phyloP scores from a whole-genome alignment of 768 basidiomycete species.

The Termitomyces sp. region DNA sequence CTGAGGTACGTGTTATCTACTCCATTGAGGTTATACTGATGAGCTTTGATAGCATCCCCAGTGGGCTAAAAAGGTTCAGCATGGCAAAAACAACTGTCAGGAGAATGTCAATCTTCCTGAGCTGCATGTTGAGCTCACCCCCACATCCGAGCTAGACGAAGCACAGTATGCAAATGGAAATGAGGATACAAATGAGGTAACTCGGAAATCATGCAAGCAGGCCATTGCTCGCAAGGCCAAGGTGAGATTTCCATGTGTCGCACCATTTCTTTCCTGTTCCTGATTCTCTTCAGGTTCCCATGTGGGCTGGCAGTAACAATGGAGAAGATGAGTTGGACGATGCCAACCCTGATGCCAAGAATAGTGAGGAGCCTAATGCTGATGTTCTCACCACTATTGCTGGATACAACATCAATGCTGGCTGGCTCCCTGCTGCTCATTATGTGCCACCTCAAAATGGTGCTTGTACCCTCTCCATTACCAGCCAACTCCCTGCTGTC shows the following conservation, averaged over 20 bases:
- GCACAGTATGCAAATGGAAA: background rate
- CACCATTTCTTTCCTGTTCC: no score
- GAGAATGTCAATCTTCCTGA: background rate
- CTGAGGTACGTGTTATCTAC: background rate
- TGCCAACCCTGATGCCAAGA: background rate
- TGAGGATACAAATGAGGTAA: background rate
- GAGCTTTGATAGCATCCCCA: background rate
- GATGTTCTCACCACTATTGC: background rate
- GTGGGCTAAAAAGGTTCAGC: background rate
- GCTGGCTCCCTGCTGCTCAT: background rate
- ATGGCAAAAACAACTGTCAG: no score
- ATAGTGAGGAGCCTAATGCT: background rate
- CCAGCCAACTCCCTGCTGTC: background rate
- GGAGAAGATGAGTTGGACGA: background rate
- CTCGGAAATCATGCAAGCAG: background rate
- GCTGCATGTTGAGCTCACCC: background rate
- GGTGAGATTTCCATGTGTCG: background rate
- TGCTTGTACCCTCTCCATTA: background rate
- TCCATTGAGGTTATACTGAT: background rate
- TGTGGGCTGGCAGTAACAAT: background rate
- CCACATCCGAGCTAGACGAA: background rate
- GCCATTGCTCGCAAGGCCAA: background rate
- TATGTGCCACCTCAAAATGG: background rate
- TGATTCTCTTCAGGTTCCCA: background rate
- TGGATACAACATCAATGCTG: background rate